Percentiles rank a stretch among this genome's conserved stretches.
Conservation (phyloP, 176 grass and related monocot species). For the Dactylis glomerata region DNA sequence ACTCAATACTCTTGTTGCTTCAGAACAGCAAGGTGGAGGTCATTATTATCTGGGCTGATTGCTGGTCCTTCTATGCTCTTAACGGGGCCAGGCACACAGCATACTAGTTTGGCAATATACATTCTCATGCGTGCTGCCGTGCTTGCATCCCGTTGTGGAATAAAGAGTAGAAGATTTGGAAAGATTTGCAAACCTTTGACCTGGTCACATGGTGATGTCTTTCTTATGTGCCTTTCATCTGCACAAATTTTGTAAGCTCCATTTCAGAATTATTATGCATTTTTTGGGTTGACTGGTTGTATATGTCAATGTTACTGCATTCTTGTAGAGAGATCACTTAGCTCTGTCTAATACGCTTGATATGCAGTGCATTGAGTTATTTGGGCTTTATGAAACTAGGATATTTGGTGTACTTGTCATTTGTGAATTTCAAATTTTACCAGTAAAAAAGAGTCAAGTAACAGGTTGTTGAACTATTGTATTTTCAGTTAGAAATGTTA, state of each 20-base stretch:
- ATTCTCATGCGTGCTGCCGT: conserved; percentile 89
- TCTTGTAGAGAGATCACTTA: not conserved
- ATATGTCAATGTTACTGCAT: not conserved
- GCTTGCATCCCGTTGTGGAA: conserved; percentile 87
- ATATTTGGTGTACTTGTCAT: not conserved
- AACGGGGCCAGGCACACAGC: conserved; percentile 83
- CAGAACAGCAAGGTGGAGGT: conserved; percentile 95
- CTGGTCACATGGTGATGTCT: conserved; percentile 94
- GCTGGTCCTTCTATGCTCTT: conserved; percentile 96
- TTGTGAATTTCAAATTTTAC: not conserved
- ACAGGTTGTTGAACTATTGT: not conserved
- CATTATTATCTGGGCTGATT: conserved; percentile 76
- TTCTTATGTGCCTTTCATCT: conserved; percentile 95
- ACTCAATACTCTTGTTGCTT: conserved; percentile 40
- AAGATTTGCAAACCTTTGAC: conserved; percentile 92
- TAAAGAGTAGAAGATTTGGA: conserved; percentile 90
- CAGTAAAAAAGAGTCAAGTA: not conserved
- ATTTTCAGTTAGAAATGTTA: not conserved
- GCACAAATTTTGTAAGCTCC: conserved; percentile 91
- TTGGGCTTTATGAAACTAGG: not conserved
- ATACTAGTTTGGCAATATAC: conserved; percentile 93
- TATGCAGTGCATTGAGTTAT: not conserved
- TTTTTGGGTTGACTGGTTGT: not conserved
- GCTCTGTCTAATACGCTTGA: not conserved
- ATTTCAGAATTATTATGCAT: not conserved